phyloP scores from a whole-genome alignment of 345 rosid genomes.

The Physaria fendleri region DNA sequence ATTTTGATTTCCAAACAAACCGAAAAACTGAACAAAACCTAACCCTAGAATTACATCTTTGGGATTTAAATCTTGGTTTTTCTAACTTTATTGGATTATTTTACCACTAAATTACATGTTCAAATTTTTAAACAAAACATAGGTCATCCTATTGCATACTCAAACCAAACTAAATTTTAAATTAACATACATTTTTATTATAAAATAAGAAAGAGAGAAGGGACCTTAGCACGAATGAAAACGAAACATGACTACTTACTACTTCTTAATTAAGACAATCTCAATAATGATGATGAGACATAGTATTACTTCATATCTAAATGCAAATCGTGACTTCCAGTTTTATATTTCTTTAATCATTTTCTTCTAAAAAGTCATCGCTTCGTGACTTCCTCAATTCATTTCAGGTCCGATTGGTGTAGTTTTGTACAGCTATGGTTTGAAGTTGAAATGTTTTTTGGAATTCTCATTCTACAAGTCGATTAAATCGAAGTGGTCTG shows the following conservation, averaged over 20 bases:
- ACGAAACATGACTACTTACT: neutral
- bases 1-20: too few species aligned
- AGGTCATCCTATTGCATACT: too few species aligned
- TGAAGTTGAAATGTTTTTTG: neutral
- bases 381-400: constrained; percentile 23
- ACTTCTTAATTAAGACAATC: neutral
- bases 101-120: too few species aligned
- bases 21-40: too few species aligned
- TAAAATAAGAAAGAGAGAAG: neutral
- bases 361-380: constrained; percentile 13
- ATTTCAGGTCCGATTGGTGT: neutral
- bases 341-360: constrained; percentile 6
- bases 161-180: too few species aligned
- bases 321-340: constrained; percentile 25
- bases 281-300: constrained; percentile 8
- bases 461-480: neutral
- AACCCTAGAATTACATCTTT: too few species aligned
- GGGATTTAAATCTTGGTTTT: too few species aligned
- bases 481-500: neutral
- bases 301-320: neutral
- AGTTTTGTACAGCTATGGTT: neutral
- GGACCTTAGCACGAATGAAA: constrained; percentile 19
- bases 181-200: neutral
- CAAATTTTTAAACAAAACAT: too few species aligned
- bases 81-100: too few species aligned